Base-by-base conservation (phyloP, 1,284 basidiomycete genomes). In the Coniophora puteana region DNA sequence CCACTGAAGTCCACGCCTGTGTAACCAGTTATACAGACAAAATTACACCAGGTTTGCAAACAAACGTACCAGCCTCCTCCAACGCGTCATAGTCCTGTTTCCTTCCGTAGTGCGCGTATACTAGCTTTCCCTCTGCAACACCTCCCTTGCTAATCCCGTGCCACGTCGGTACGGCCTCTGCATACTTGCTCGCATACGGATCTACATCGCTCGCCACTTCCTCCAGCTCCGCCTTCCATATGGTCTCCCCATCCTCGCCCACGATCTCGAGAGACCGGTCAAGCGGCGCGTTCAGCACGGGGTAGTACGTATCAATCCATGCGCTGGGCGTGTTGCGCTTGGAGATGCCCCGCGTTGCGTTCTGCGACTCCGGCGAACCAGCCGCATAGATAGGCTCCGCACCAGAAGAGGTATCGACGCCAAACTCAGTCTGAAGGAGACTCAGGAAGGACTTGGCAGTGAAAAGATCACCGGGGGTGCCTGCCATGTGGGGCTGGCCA, bases 91-190 rank as follows among this genome's bases (percentile, higher is more conserved):
- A 61, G 24, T 65, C 73, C 20, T 69, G 59, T 57, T 82, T 80
- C 8, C 66, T 63, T 2, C 89, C 85, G 43, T 83, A 81, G 36
- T 80, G 74, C 7, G 68, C 88, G 53, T 85, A 83, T 25, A 90
- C 63, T 17, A 85, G 63, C 48, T 76, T 68, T 12, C 80, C 86
- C 46, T 61, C 54, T 23, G 69, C 76, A 38, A 72, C 68, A 1
- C 76, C 75, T 17, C 67, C 69, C 40, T 53, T 58, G 47, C 74
- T 77, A 7, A 75, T 57, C 1, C 75, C 78, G 50, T 80, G 78
- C 65, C 69, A 78, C 14, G 72, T 53, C 3, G 63, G 66, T 4
- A 76, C 59, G 12, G 63, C 54, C 21, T 65, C 59, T 18, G 62
- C 62, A 48, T 71, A 71, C 47, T 69, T 53, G 16, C 65, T 57